Evolutionary conservation across 805 yeast species (phyloP).

Genomic region (Vanderwaltozyma yarrowii): DNA sequence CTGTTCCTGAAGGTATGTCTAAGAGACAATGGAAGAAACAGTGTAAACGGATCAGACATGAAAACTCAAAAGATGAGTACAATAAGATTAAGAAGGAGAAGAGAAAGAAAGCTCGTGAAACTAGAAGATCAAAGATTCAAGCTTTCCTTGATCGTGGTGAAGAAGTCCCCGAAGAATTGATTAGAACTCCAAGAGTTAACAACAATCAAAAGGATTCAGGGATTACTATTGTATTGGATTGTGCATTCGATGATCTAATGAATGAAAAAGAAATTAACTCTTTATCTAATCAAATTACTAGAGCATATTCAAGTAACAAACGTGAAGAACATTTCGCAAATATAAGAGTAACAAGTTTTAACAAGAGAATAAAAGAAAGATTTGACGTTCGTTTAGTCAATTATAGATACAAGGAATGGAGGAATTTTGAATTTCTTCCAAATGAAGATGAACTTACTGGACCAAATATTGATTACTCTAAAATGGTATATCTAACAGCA

Average conservation of each 20-base stretch:
- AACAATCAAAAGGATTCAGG: constrained; percentile 39
- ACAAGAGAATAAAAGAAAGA: constrained; percentile 52
- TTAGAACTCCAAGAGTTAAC: constrained; percentile 29
- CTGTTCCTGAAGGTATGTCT: constrained; percentile 79
- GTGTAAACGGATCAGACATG: constrained; percentile 49
- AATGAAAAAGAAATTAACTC: constrained; percentile 59
- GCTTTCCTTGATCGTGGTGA: constrained; percentile 32
- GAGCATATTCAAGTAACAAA: constrained; percentile 73
- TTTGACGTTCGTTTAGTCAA: constrained; percentile 51
- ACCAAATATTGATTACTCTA: constrained; percentile 29
- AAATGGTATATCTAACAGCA: constrained; percentile 67
- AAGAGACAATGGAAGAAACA: constrained; percentile 75
- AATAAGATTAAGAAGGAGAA: constrained; percentile 43
- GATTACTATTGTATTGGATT: constrained; percentile 62
- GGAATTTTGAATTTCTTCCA: constrained; percentile 42
- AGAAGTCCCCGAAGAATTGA: constrained; percentile 31
- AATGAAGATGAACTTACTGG: constrained; percentile 30
- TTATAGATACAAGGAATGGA: constrained; percentile 58
- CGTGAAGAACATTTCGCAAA: constrained; percentile 47
- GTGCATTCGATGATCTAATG: constrained; percentile 89
- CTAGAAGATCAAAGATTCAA: constrained; percentile 31
- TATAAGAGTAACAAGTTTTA: constrained; percentile 53
- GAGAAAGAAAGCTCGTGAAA: constrained; percentile 37
- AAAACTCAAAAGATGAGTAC: constrained; percentile 52
- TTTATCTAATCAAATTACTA: constrained; percentile 66